Conservation (phyloP, 371 early-diverging fungal species). For the Conidiobolus incongruus region DNA sequence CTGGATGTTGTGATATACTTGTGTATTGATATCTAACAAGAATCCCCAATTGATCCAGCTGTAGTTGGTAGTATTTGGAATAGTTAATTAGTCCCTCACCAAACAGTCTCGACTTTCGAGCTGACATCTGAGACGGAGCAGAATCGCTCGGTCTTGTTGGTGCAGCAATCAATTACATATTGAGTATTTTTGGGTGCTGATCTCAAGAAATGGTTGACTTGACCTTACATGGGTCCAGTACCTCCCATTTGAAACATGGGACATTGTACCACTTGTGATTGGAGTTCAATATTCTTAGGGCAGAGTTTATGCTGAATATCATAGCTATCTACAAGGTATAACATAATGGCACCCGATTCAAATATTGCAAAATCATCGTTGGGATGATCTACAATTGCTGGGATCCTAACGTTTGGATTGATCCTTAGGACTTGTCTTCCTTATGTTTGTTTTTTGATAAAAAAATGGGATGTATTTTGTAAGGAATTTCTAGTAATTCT, state of each 20-base stretch:
- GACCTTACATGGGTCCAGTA: conserved; percentile 7
- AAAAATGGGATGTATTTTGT: conserved; percentile 7
- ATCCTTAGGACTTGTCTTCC: conserved; percentile 21
- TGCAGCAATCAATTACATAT: not conserved
- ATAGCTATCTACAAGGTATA: conserved; percentile 23
- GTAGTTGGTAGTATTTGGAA: not conserved
- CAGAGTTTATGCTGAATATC: conserved; percentile 17
- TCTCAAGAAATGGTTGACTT: not conserved
- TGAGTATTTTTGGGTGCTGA: not conserved
- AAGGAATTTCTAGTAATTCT: conserved; percentile 14
- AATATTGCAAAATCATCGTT: conserved; percentile 18
- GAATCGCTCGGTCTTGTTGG: not conserved
- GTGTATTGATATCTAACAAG: too few species aligned
- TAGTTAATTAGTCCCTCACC: not conserved
- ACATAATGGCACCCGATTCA: conserved; percentile 22
- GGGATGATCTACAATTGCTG: conserved; percentile 16
- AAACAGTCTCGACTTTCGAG: not conserved
- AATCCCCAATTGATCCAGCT: too few species aligned
- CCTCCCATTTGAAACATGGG: too few species aligned
- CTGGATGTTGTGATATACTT: too few species aligned
- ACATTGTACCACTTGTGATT: conserved; percentile 17
- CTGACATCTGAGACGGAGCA: not conserved
- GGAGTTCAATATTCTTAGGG: conserved; percentile 13
- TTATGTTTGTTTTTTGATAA: conserved; percentile 17
- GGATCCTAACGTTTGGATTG: conserved; percentile 20